These are phyloP conservation scores for Dorcoceras hygrometricum DNA, from an alignment of 257 asterid species.

Conservation along the genomic window DNA sequence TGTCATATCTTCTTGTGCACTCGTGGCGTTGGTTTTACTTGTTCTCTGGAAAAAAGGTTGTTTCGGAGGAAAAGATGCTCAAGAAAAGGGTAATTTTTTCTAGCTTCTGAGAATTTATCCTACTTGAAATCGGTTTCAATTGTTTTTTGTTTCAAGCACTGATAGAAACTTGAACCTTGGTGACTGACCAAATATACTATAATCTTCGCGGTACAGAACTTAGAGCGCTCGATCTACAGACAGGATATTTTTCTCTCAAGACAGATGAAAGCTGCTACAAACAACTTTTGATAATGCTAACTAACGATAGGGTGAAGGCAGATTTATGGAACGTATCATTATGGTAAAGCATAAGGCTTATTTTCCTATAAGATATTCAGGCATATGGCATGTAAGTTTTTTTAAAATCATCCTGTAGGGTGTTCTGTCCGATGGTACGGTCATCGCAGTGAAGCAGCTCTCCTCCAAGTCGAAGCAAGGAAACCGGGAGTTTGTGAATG, in stretches of 20 bases:
- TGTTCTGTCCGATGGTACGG: conserved; percentile 43
- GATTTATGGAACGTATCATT: neutral
- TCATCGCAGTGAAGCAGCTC: conserved; percentile 78
- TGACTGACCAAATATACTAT: conserved; percentile 7
- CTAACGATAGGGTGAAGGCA: conserved; percentile 81
- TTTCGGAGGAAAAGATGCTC: conserved; percentile 44
- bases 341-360: neutral
- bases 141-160: neutral
- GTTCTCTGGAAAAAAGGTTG: conserved; percentile 65
- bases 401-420: conserved; percentile 39
- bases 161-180: neutral
- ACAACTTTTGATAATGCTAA: conserved; percentile 60
- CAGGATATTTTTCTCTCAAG: conserved; percentile 60
- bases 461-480: conserved; percentile 84
- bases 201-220: conserved; percentile 40
- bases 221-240: conserved; percentile 50
- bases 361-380: neutral
- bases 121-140: neutral
- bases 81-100: conserved; percentile 48
- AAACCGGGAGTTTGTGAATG: conserved; percentile 72
- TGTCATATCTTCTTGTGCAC: conserved; percentile 43
- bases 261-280: conserved; percentile 70
- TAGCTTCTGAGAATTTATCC: neutral
- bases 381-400: conserved; percentile 6
- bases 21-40: conserved; percentile 35